Evolutionary conservation across 2,329 filamentous ascomycete species (phyloP), one percentile per base, ranked within the genome.

Genomic region (Xylaria sp.): DNA sequence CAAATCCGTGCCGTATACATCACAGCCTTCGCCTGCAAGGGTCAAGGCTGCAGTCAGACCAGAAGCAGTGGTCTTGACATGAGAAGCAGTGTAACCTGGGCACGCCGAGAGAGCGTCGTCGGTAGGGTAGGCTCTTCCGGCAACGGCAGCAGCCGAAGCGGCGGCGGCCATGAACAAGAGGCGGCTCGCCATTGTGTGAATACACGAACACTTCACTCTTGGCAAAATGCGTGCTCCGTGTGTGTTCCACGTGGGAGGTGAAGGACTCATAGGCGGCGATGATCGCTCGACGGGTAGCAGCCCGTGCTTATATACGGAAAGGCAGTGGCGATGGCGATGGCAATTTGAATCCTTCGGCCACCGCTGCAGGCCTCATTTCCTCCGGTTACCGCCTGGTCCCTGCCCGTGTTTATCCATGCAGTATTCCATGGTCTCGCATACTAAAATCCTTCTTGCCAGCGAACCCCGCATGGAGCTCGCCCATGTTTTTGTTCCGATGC

Each of bases 1-100:
- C 61, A 93, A 80, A 77, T 94, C 91, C 1, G 84, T 90, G 0
- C 91, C 91, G 70, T 93, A 93, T 15, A 86, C 86, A 79, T 92
- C 90, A 80, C 91, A 92, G 25, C 89, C 84, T 31, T 82, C 74
- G 0, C 90, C 91, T 20, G 90, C 89, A 28, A 94, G 84, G 8
- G 79, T 85, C 65, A 94, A 81, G 70, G 89, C 86, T 4, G 91
- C 91, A 0, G 86, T 90, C 61, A 93, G 79, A 12, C 86, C 85
- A 54, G 82, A 83, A 31, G 81, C 75, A 1, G 80, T 85, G 50
- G 82, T 82, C 72, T 82, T 80, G 25, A 91, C 82, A 74, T 90
- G 88, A 18, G 83, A 86, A 15, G 88, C 89, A 23, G 79, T 82
- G 78, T 91, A 91, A 9, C 89, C 89, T 1, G 89, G 88, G 73